These are phyloP conservation scores for Capronia americana DNA, from an alignment of 2,329 filamentous ascomycete species.

Conservation along the genomic window DNA sequence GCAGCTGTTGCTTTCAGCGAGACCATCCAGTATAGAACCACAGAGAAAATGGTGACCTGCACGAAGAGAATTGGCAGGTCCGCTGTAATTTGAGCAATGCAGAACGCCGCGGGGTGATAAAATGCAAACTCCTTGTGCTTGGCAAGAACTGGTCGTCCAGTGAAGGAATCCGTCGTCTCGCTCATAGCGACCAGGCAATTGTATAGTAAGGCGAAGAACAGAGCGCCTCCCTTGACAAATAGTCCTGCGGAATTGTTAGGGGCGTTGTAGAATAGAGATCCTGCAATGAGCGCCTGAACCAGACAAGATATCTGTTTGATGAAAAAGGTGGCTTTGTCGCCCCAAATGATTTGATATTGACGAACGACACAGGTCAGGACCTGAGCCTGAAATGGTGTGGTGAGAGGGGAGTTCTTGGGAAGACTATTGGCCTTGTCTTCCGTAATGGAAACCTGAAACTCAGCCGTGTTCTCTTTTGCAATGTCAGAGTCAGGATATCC, in stretches of 20 bases:
- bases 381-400: conserved; percentile 60
- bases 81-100: conserved; percentile 82
- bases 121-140: conserved; percentile 86
- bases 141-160: conserved; percentile 88
- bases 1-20: conserved; percentile 59
- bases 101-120: conserved; percentile 87
- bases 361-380: conserved; percentile 62
- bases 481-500: conserved; percentile 60
- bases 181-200: conserved; percentile 68
- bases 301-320: conserved; percentile 67
- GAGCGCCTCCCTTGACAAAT: conserved; percentile 67
- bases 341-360: conserved; percentile 71
- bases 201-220: conserved; percentile 69
- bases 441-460: conserved; percentile 61
- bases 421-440: conserved; percentile 64
- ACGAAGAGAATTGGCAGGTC: conserved; percentile 81
- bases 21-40: conserved; percentile 73
- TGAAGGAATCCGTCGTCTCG: conserved; percentile 70
- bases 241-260: conserved; percentile 63
- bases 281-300: conserved; percentile 66
- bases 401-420: conserved; percentile 61
- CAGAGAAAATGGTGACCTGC: conserved; percentile 76
- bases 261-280: conserved; percentile 71
- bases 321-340: conserved; percentile 68
- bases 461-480: conserved; percentile 57